These are phyloP conservation scores for Xanthoceras sorbifolium DNA, from an alignment of 345 rosid genomes.

Conservation along the genomic window DNA sequence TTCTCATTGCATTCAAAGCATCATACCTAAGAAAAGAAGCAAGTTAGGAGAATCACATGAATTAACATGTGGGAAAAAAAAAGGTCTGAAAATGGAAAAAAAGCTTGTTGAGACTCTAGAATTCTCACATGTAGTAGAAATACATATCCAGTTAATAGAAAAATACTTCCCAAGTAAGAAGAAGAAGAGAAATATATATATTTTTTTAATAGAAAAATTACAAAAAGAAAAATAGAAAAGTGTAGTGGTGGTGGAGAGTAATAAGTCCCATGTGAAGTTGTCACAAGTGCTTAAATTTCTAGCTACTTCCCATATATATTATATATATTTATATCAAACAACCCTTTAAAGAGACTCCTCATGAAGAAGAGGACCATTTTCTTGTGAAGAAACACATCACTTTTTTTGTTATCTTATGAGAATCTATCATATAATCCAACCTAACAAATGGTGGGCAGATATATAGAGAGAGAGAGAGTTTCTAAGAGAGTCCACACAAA, in stretches of 20 bases:
- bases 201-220: too few species aligned
- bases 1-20: background rate
- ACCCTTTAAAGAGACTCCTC: background rate
- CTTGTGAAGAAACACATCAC: slow-evolving; percentile 30
- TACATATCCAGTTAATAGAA: background rate
- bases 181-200: background rate
- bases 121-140: slow-evolving; percentile 14
- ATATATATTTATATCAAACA: too few species aligned
- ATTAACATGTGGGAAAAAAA: background rate
- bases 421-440: slow-evolving; percentile 31
- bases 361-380: slow-evolving; percentile 19
- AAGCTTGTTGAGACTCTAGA: slow-evolving; percentile 2
- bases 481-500: slow-evolving; percentile 3
- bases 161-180: background rate
- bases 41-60: slow-evolving; percentile 17
- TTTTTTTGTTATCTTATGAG: slow-evolving; percentile 24
- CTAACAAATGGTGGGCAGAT: slow-evolving; percentile 1
- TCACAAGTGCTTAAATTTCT: slow-evolving; percentile 24
- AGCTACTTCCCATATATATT: background rate
- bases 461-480: slow-evolving; percentile 3
- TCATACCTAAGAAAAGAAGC: background rate
- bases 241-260: slow-evolving; percentile 16
- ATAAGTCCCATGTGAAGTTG: slow-evolving; percentile 27
- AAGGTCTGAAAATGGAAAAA: background rate
- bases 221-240: background rate